phyloP scores from a whole-genome alignment of 2,329 filamentous ascomycete species.

The Exserohilum rostratum region DNA sequence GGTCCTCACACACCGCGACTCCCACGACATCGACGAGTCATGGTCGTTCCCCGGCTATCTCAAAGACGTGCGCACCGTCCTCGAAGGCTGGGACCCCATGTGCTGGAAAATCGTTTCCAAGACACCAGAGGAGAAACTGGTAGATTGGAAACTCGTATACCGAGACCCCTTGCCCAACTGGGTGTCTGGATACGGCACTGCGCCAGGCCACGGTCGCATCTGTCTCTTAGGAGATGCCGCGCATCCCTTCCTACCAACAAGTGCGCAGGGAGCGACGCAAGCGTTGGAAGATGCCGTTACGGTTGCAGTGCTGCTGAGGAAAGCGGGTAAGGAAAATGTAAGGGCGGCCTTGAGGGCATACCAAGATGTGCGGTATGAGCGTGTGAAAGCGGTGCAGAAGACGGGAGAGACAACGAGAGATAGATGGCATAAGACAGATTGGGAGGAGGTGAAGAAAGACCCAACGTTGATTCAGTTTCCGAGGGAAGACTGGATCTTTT shows the following conservation, averaged over 20 bases:
- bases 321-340: slow-evolving; percentile 40
- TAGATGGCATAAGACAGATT: slow-evolving; percentile 46
- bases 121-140: slow-evolving; percentile 45
- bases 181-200: slow-evolving; percentile 55
- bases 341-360: slow-evolving; percentile 38
- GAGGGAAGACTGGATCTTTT: slow-evolving; percentile 43
- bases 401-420: slow-evolving; percentile 44
- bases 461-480: slow-evolving; percentile 39
- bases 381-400: slow-evolving; percentile 43
- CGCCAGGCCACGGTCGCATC: slow-evolving; percentile 49
- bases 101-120: slow-evolving; percentile 44
- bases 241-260: slow-evolving; percentile 61
- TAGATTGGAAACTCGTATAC: slow-evolving; percentile 64
- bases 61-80: slow-evolving; percentile 40
- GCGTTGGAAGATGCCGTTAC: slow-evolving; percentile 58
- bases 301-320: slow-evolving; percentile 32
- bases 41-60: slow-evolving; percentile 46
- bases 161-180: slow-evolving; percentile 60
- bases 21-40: slow-evolving; percentile 45
- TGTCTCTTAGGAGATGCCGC: slow-evolving; percentile 61
- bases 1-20: slow-evolving; percentile 46
- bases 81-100: slow-evolving; percentile 44
- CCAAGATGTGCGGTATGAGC: slow-evolving; percentile 43
- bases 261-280: slow-evolving; percentile 60
- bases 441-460: slow-evolving; percentile 42